Percentiles rank a stretch among this genome's conserved stretches.
Conservation (phyloP, 371 early-diverging fungal genomes). For the Mortierella sp. region DNA sequence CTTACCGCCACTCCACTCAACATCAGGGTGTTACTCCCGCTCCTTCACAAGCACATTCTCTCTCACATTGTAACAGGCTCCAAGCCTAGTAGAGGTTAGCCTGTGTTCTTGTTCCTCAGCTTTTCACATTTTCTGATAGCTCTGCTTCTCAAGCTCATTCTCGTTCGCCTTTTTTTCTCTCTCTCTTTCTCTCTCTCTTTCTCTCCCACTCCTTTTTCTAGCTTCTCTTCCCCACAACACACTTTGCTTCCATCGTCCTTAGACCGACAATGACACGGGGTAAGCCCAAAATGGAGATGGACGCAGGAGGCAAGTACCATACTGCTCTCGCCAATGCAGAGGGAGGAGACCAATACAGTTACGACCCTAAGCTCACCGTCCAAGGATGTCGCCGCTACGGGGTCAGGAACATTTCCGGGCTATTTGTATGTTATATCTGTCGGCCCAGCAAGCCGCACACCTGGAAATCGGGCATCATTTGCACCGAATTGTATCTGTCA, state of each 20-base stretch:
- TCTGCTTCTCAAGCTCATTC: too few species aligned
- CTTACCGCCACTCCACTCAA: background rate
- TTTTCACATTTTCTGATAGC: too few species aligned
- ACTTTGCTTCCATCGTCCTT: too few species aligned
- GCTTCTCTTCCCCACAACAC: too few species aligned
- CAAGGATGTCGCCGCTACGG: background rate
- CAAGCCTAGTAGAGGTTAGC: too few species aligned
- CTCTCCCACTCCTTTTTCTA: too few species aligned
- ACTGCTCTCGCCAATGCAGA: background rate
- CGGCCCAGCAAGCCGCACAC: too few species aligned
- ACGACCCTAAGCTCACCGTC: background rate
- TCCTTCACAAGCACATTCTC: too few species aligned
- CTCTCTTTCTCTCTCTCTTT: too few species aligned
- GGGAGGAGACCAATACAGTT: background rate
- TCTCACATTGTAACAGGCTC: too few species aligned
- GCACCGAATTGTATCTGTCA: background rate
- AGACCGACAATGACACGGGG: background rate
- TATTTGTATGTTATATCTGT: background rate
- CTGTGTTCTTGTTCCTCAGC: too few species aligned
- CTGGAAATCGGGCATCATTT: background rate
- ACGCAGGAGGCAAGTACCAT: background rate
- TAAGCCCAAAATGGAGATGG: background rate
- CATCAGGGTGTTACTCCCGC: background rate
- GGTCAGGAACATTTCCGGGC: background rate
- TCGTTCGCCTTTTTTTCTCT: too few species aligned